Base-by-base conservation (phyloP, 2,329 filamentous ascomycete species). In the Fonsecaea monophora region DNA sequence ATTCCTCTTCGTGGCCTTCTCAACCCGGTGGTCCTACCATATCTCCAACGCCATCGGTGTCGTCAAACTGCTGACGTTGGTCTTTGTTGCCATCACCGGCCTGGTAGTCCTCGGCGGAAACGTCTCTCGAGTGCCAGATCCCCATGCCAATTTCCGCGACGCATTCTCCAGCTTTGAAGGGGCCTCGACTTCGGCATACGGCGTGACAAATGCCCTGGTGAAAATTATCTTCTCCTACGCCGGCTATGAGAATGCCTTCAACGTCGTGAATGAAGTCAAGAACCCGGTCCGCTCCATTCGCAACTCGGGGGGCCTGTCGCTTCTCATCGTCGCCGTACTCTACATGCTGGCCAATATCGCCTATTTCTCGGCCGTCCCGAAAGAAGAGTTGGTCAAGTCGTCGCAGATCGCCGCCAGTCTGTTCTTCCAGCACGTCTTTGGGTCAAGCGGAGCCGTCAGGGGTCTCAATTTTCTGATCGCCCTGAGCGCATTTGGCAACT, bases 51-150 rank as follows among this genome's bases (percentile, higher is more conserved):
- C 79, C 6, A 82, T 90, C 42, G 87, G 87, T 0, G 74, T 81
- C 1, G 71, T 90, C 42, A 91, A 91, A 72, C 74, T 90, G 3
- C 72, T 85, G 15, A 89, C 87, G 0, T 77, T 91, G 2, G 68
- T 90, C n/a, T 89, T 90, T 70, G 85, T 88, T 69, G 82, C 79
- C 35, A 85, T 88, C 45, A 84, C 86, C 0, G 88, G 88, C 0
- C 78, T 89, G 1, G 87, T 90, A 2, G 85, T 90, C 3, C 82
- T 90, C 0, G 86, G 86, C 7, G 86, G 87, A 4, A 78, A 86
- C 12, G 57, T 60, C 62, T 75, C 76, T 18, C 55, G 67, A 3
- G 79, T 89, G 2, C 65, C 77, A 4, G 78, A 88, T 65, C 86
- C 87, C 0, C 76, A 75, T 2, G 75, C 76, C 21, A 88, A 89